These are phyloP conservation scores for Arthroderma sp. DNA, from an alignment of 2,329 filamentous ascomycete species.

Conservation along the genomic window DNA sequence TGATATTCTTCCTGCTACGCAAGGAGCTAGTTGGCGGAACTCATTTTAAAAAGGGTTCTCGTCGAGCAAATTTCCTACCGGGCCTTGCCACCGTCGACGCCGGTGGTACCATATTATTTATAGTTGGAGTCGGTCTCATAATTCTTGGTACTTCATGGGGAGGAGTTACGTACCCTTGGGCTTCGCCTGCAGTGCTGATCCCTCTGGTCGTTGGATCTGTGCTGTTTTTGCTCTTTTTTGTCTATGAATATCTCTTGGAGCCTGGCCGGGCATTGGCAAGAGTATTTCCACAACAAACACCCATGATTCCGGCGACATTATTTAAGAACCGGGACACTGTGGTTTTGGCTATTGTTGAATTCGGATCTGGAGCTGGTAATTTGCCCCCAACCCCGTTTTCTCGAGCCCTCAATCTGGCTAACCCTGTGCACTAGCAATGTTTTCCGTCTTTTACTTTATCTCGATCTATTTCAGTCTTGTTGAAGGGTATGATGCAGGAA, in stretches of 20 bases:
- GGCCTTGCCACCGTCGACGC: slow-evolving; percentile 44
- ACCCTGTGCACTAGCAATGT: slow-evolving; percentile 36
- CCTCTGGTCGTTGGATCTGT: slow-evolving; percentile 36
- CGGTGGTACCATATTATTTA: slow-evolving; percentile 44
- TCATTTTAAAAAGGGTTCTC: slow-evolving; percentile 24
- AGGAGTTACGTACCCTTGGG: slow-evolving; percentile 42
- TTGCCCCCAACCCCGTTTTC: slow-evolving; percentile 20
- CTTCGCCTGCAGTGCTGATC: slow-evolving; percentile 35
- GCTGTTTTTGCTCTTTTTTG: slow-evolving; percentile 31
- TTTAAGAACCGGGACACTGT: slow-evolving; percentile 45
- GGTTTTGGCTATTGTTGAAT: slow-evolving; percentile 50
- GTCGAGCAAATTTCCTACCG: slow-evolving; percentile 26
- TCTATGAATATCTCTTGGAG: slow-evolving; percentile 43
- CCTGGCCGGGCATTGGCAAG: slow-evolving; percentile 35
- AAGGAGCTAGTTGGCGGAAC: slow-evolving; percentile 44
- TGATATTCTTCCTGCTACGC: slow-evolving; percentile 45
- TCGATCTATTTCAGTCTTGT: slow-evolving; percentile 55
- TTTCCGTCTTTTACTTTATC: slow-evolving; percentile 53
- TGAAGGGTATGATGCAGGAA: slow-evolving; percentile 36
- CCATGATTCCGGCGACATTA: slow-evolving; percentile 53
- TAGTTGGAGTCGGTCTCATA: slow-evolving; percentile 41
- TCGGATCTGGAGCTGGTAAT: slow-evolving; percentile 42
- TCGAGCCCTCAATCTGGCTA: slow-evolving; percentile 49
- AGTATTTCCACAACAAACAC: slow-evolving; percentile 40
- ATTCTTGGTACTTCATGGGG: slow-evolving; percentile 46